phyloP scores from a whole-genome alignment of 257 asterid genomes.

The Linaria vulgaris region DNA sequence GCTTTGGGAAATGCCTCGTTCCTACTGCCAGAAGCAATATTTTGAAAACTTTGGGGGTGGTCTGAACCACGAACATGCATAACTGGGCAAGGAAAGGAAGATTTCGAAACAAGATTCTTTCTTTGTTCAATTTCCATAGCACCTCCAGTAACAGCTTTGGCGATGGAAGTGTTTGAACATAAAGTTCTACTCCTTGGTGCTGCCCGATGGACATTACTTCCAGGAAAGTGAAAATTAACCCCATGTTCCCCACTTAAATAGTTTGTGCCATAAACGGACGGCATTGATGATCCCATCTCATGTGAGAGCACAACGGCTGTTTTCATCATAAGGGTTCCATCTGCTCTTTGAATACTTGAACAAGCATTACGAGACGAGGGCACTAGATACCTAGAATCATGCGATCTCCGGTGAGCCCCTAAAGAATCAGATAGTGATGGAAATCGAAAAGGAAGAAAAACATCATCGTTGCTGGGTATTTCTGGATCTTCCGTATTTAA shows the following conservation, averaged over 20 bases:
- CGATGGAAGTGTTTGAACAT: constrained; percentile 24
- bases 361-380: constrained; percentile 38
- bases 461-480: constrained; percentile 82
- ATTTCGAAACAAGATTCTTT: constrained; percentile 27
- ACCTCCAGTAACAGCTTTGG: constrained; percentile 28
- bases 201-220: constrained; percentile 31
- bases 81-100: constrained; percentile 22
- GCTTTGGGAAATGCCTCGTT: constrained; percentile 26
- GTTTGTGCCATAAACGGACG: constrained; percentile 18
- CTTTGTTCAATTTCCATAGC: constrained; percentile 33
- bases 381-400: constrained; percentile 38
- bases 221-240: constrained; percentile 41
- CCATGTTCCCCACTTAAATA: constrained; percentile 31
- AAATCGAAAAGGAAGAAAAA: constrained; percentile 61
- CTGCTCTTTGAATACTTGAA: constrained; percentile 31
- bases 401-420: constrained; percentile 34
- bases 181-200: constrained; percentile 30
- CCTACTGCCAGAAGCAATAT: constrained; percentile 27
- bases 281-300: constrained; percentile 28
- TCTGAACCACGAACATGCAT: constrained; percentile 25
- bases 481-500: constrained; percentile 71
- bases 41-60: constrained; percentile 30
- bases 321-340: constrained; percentile 28
- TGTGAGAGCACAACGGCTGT: constrained; percentile 26
- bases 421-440: constrained; percentile 45